phyloP scores from a whole-genome alignment of 768 basidiomycete species.

The Mycena epipterygia region DNA sequence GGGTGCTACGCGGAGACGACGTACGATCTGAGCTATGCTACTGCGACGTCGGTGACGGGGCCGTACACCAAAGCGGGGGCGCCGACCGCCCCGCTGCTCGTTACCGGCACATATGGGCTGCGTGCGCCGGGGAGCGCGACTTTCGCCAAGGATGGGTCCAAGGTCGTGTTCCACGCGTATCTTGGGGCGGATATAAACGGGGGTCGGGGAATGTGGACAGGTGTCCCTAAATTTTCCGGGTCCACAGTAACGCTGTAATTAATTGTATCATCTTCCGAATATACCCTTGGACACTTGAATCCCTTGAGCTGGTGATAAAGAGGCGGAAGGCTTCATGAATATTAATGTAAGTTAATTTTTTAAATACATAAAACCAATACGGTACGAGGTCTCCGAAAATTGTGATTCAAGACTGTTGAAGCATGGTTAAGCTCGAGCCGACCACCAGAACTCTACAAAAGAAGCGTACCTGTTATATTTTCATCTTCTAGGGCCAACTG shows the following conservation, averaged over 20 bases:
- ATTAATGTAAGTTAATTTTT: no score
- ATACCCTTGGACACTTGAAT: no score
- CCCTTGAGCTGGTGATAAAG: no score
- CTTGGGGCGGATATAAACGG: conserved; percentile 12
- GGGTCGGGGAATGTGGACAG: conserved; percentile 29
- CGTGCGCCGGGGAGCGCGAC: conserved; percentile 39
- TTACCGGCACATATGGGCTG: conserved; percentile 34
- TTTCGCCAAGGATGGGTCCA: conserved; percentile 28
- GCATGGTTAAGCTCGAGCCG: no score
- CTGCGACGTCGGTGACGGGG: conserved; percentile 42
- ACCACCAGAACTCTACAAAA: no score
- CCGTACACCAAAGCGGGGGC: conserved; percentile 46
- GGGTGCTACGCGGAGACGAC: conserved; percentile 42
- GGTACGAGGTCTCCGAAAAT: no score
- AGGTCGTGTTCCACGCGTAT: conserved; percentile 25
- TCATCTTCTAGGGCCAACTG: neutral
- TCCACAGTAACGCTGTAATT: conserved; percentile 20
- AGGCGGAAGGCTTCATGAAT: no score
- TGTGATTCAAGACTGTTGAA: no score
- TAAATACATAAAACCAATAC: no score
- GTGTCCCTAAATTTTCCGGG: conserved; percentile 22
- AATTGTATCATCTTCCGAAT: no score
- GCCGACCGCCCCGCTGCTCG: conserved; percentile 38
- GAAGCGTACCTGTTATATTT: no score
- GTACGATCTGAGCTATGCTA: conserved; percentile 48